Evolutionary conservation across 2,329 filamentous ascomycete genomes (phyloP), one percentile per base, ranked within the genome.

Genomic region (Penicillium sp.): DNA sequence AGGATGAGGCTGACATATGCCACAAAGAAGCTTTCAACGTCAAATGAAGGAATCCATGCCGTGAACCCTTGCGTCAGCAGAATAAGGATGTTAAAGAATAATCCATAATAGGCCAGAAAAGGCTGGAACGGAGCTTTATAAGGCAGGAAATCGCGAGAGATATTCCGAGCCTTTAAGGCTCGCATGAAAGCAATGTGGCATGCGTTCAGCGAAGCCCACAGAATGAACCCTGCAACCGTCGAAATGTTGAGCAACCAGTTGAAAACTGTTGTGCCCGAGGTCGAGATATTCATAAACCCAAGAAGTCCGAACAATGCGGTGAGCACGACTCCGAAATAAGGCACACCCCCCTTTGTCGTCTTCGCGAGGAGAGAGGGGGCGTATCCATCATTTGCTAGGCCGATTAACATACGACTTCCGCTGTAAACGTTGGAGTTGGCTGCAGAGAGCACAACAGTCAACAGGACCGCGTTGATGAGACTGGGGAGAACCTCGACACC

Each of bases 351-450:
- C 29, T 55, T 59, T 2, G 50, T 55, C 3, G 57, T 59, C 45
- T 55, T 62, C 6, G 53, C n/a, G 33, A 62, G 55, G 35, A 58
- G 49, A 4, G 26, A 35, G 8, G 57, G 57, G 14, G 59, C 59
- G 24, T 57, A 57, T 10, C 52, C 52, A 11, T 62, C 59, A 8
- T 53, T 35, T 13, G 59, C 54, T 8, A 59, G 10, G 16, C 54
- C 57, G 31, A 57, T 22, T 5, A 62, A 29, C 26, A 59, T 57
- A 13, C 59, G 57, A 21, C 54, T 59, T 8, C 57, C 57, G 8
- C 51, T 55, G 26, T 62, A 62, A 29, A 62, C 48, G 14, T 59
- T 57, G 4, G 57, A 52, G 24, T 62, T 62, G 16, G 57, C 59
- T 21, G 59, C 59, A 3, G 59, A 62, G 14, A 62, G 42, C 11